Evolutionary conservation across 768 basidiomycete species (phyloP).

Genomic region (Pleurotus tuber-regium): DNA sequence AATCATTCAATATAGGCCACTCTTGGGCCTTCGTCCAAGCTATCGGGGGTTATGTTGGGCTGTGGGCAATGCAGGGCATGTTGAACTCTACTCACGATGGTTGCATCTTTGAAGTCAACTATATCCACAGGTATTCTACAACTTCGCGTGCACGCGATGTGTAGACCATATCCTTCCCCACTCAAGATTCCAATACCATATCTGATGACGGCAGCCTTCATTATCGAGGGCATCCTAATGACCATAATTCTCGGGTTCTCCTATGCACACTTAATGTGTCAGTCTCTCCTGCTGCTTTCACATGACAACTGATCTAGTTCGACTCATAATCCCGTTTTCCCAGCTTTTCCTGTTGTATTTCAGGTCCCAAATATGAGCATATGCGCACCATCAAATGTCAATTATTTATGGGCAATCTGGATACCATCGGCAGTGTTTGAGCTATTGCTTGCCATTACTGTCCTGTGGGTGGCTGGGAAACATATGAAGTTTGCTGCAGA

Average conservation of each 20-base stretch:
- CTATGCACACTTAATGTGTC: neutral
- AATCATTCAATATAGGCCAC: neutral
- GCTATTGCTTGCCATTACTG: neutral
- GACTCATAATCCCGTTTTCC: neutral
- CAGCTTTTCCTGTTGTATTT: neutral
- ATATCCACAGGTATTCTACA: constrained; percentile 1
- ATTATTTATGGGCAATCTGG: constrained; percentile 3
- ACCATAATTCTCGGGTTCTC: neutral
- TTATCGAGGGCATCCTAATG: neutral
- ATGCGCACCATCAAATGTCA: constrained; percentile 1
- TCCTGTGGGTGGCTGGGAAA: constrained; percentile 4
- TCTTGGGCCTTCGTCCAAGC: constrained; percentile 4
- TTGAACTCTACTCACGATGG: no score
- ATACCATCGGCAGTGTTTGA: constrained; percentile 1
- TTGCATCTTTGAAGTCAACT: no score
- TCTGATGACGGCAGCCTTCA: neutral
- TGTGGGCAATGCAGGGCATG: constrained; percentile 9
- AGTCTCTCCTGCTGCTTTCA: no score
- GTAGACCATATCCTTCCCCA: neutral
- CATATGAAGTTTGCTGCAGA: neutral
- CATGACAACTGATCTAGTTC: no score
- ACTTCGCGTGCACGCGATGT: constrained; percentile 5
- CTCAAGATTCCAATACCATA: constrained; percentile 1
- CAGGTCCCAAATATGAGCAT: constrained; percentile 7
- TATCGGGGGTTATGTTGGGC: neutral